phyloP scores from a whole-genome alignment of 179 eudicot species.

The Spergularia azorica region DNA sequence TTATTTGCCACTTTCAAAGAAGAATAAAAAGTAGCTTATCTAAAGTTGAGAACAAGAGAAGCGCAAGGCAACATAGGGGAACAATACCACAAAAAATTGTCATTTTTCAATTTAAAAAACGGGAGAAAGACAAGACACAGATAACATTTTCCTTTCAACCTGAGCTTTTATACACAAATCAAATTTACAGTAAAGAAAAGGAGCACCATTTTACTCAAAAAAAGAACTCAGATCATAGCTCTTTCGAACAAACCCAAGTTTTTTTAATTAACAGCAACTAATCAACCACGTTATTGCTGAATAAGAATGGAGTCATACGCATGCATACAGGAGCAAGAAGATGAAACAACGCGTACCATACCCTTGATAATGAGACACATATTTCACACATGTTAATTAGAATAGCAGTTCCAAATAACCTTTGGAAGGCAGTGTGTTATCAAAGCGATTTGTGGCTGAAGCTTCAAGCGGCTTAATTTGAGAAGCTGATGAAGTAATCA shows the following conservation, averaged over 20 bases:
- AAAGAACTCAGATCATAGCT: background rate
- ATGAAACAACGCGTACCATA: background rate
- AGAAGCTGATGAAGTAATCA: slow-evolving; percentile 44
- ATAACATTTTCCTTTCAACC: too few relatives aligned
- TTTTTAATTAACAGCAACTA: background rate
- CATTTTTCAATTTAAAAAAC: background rate
- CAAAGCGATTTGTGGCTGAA: slow-evolving; percentile 44
- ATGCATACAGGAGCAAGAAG: background rate
- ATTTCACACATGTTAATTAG: background rate
- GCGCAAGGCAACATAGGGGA: background rate
- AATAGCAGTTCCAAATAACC: slow-evolving; percentile 40
- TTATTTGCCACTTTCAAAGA: background rate
- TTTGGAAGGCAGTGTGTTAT: slow-evolving; percentile 78
- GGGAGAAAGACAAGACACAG: background rate
- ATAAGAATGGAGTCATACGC: background rate
- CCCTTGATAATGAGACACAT: background rate
- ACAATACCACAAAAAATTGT: background rate
- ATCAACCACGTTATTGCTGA: background rate
- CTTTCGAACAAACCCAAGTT: background rate
- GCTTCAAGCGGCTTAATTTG: slow-evolving; percentile 53
- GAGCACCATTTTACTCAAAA: background rate
- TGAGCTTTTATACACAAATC: too few relatives aligned
- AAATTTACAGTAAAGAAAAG: too few relatives aligned
- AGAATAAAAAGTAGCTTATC: background rate
- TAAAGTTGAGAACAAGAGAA: background rate